These are phyloP conservation scores for Tremella fuciformis DNA, from an alignment of 768 basidiomycete species.

Conservation along the genomic window DNA sequence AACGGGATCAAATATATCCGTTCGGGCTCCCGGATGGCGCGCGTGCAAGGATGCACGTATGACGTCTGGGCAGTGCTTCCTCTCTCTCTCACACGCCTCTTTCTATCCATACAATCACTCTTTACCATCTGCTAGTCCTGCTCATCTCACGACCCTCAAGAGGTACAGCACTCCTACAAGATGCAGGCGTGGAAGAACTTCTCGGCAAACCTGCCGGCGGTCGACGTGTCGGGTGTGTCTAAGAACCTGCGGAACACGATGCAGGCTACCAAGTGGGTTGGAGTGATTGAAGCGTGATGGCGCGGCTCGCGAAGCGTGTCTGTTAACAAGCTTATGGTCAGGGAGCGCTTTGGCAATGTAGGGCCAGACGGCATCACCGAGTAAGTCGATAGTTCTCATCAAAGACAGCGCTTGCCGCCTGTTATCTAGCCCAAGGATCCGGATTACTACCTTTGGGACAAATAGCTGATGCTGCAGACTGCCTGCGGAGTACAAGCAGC, in stretches of 20 bases:
- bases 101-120: neutral
- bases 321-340: constrained; percentile 14
- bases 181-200: constrained; percentile 48
- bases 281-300: no score
- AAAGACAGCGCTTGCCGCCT: neutral
- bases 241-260: constrained; percentile 49
- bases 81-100: no score
- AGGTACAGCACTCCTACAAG: constrained; percentile 1
- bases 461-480: constrained; percentile 26
- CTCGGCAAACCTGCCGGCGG: constrained; percentile 37
- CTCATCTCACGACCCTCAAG: neutral
- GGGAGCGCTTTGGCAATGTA: constrained; percentile 82
- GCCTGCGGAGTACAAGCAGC: constrained; percentile 82
- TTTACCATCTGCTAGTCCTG: neutral
- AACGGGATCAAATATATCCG: constrained; percentile 21
- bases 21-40: no score
- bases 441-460: no score
- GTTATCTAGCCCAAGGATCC: neutral
- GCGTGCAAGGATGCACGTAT: no score
- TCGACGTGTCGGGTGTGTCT: constrained; percentile 44
- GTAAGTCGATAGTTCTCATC: constrained; percentile 56
- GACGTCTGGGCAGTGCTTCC: no score
- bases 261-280: constrained; percentile 47
- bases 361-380: constrained; percentile 92
- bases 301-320: neutral